Evolutionary conservation across 2,329 filamentous ascomycete genomes (phyloP).

Genomic region (Blumeriella jaapii): DNA sequence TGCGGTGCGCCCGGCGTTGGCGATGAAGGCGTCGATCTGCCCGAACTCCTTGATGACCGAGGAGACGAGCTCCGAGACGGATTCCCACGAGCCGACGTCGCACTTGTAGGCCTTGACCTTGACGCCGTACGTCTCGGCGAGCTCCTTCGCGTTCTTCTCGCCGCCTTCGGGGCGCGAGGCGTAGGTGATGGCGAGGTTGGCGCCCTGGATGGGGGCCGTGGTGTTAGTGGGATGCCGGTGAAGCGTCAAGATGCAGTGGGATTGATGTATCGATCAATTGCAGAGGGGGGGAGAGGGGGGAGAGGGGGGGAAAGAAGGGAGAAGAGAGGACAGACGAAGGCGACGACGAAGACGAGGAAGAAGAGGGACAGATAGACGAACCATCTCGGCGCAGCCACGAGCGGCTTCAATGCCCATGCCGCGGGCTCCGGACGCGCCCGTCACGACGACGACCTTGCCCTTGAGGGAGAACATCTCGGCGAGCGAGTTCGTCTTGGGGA

Average conservation of each 20-base stretch:
- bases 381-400: constrained; percentile 51
- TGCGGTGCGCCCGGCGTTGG: constrained; percentile 61
- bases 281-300: too few relatives aligned
- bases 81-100: constrained; percentile 43
- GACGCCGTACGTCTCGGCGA: constrained; percentile 47
- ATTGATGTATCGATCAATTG: too few relatives aligned
- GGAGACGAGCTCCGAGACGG: constrained; percentile 40
- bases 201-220: too few relatives aligned
- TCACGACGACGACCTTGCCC: constrained; percentile 50
- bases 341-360: too few relatives aligned
- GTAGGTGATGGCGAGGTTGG: constrained; percentile 24
- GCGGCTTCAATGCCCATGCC: constrained; percentile 59
- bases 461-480: constrained; percentile 49
- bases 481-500: constrained; percentile 46
- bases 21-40: constrained; percentile 55
- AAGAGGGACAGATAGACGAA: too few relatives aligned
- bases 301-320: too few relatives aligned
- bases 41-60: constrained; percentile 58
- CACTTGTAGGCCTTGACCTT: constrained; percentile 59
- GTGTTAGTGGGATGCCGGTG: too few relatives aligned
- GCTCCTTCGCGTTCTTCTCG: constrained; percentile 54
- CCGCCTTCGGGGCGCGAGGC: constrained; percentile 47
- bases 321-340: too few relatives aligned
- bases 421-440: constrained; percentile 51
- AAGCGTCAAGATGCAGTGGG: too few relatives aligned